Base-by-base conservation (phyloP, 257 asterid species). In the Nicotiana undulata region DNA sequence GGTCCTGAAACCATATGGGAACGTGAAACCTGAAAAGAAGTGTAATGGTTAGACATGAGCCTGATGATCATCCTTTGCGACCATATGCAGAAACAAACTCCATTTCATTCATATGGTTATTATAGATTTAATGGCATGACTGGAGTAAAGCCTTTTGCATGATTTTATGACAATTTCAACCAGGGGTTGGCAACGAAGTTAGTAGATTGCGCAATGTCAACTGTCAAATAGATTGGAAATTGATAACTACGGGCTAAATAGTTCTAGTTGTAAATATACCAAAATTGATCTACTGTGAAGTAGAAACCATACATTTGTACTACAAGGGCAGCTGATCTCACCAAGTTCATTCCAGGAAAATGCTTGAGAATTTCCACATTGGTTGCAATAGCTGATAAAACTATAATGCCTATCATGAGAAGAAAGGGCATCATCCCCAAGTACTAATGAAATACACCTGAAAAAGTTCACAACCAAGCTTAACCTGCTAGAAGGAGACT, bases 1-100 rank as follows among this genome's bases (percentile, higher is more conserved):
- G 98, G 97, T 78, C 99, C 99, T 49, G 97, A 95, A 84, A 95
- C 97, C 55, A 94, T 83, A 60, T 87, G 91, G 74, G 97, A 92
- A 63, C 84, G 81, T 9, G 88, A 88, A 85, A 75, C 95, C 99
- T 93, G 91, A 84, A 86, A 84, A 61, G 46, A 67, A 79, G 79
- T 53, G 3, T 46, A 17, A 32, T 3, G 20, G 26, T n/a, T 46
- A 52, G 61, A 24, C 16, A 16, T 22, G 82, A 79, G 29, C 64
- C 63, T 67, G 40, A 65, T 29, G 61, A 80, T 32, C 15, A 40
- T 32, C 18, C 58, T 17, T 1, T 52, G 11, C 28, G 53, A 49
- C 12, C 5, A 49, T n/a, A 46, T 6, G 18, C 31, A 58, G 31
- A 49, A 4, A 15, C 24, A 74, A 51, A 49, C 16, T 49, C 24